phyloP scores from a whole-genome alignment of 2,329 filamentous ascomycete genomes.

The Alternaria rosae region DNA sequence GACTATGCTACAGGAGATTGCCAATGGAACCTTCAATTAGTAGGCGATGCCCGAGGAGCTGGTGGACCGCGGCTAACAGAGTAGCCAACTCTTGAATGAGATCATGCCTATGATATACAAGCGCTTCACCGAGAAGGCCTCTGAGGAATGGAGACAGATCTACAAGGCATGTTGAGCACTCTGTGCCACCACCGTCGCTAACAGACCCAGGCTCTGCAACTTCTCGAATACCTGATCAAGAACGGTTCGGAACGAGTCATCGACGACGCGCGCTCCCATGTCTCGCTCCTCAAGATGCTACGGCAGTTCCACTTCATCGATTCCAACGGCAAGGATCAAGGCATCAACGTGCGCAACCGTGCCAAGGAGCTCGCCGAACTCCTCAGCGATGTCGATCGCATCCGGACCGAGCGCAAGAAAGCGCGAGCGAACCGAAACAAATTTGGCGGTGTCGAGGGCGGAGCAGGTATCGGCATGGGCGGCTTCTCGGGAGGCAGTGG shows the following conservation, averaged over 20 bases:
- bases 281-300: slow-evolving; percentile 96
- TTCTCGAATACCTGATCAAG: slow-evolving; percentile 97
- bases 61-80: slow-evolving; percentile 28
- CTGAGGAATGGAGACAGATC: slow-evolving; percentile 98
- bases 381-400: slow-evolving; percentile 89
- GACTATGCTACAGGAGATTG: slow-evolving; percentile 95
- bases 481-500: slow-evolving; percentile 61
- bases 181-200: slow-evolving; percentile 11
- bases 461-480: slow-evolving; percentile 65
- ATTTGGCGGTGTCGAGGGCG: slow-evolving; percentile 92
- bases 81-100: slow-evolving; percentile 92
- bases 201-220: slow-evolving; percentile 71
- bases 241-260: slow-evolving; percentile 97
- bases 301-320: slow-evolving; percentile 98
- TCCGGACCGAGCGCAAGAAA: slow-evolving; percentile 81
- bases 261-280: slow-evolving; percentile 93
- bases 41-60: slow-evolving; percentile 56
- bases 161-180: slow-evolving; percentile 74
- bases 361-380: slow-evolving; percentile 95
- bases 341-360: slow-evolving; percentile 94
- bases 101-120: slow-evolving; percentile 99
- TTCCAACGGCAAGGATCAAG: slow-evolving; percentile 96
- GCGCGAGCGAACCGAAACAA: slow-evolving; percentile 89
- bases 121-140: slow-evolving; percentile 96
- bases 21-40: slow-evolving; percentile 98